Conservation (phyloP, 768 basidiomycete species). For the Kwoniella sp. region DNA sequence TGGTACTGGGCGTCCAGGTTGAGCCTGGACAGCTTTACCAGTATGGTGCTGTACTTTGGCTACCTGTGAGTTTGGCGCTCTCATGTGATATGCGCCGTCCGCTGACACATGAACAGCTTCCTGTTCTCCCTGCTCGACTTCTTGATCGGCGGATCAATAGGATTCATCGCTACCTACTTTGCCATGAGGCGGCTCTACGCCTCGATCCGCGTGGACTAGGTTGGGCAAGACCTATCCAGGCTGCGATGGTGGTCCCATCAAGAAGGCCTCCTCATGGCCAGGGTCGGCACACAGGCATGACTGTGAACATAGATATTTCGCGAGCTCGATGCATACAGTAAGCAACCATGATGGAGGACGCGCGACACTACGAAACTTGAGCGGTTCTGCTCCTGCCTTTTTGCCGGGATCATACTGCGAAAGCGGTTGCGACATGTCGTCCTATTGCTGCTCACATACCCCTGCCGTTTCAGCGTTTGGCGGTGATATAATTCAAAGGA, state of each 20-base stretch:
- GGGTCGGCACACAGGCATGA: not conserved
- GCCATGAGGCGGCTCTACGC: conserved; percentile 78
- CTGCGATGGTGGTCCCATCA: not conserved
- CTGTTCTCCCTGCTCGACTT: conserved; percentile 79
- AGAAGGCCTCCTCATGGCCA: not conserved
- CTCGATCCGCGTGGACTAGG: conserved; percentile 45
- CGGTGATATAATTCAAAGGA: too few relatives aligned
- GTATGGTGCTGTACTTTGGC: conserved; percentile 79
- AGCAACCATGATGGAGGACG: too few relatives aligned
- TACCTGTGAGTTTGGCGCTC: conserved; percentile 59
- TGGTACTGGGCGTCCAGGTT: conserved; percentile 68
- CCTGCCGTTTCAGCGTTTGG: too few relatives aligned
- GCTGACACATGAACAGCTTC: conserved; percentile 47
- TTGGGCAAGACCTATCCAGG: not conserved
- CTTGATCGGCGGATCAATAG: conserved; percentile 84
- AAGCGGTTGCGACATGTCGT: too few relatives aligned
- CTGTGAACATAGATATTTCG: too few relatives aligned
- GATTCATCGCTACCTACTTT: conserved; percentile 86
- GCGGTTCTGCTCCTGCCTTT: too few relatives aligned
- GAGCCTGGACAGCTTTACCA: conserved; percentile 75
- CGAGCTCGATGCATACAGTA: too few relatives aligned
- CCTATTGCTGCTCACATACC: too few relatives aligned
- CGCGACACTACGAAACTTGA: too few relatives aligned
- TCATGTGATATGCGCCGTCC: not conserved
- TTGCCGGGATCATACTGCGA: too few relatives aligned